A percentile compares a stretch with the other conserved stretches of the same genome.
phyloP scores from a whole-genome alignment of 108 stramenopile genomes.

The Ochromonas danica region DNA sequence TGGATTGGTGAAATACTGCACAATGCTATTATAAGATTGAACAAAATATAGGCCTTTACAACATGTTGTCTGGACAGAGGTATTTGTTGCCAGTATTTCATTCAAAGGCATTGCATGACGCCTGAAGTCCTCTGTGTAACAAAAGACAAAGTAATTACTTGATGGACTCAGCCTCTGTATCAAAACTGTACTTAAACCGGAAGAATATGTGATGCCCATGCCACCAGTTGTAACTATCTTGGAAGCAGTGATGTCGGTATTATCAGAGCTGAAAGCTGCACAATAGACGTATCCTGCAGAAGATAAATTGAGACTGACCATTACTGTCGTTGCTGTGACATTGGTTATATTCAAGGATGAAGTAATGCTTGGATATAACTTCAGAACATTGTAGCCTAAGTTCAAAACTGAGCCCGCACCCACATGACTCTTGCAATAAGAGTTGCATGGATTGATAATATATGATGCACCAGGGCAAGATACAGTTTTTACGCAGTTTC shows the following conservation, averaged over 20 bases:
- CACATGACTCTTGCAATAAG: neutral
- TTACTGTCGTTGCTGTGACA: neutral
- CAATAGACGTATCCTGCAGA: neutral
- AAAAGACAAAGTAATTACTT: neutral
- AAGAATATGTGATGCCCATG: no score
- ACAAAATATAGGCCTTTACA: neutral
- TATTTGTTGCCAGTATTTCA: neutral
- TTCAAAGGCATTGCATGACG: constrained; percentile 4
- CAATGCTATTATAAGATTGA: neutral
- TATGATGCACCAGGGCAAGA: neutral
- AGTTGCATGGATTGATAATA: constrained; percentile 6
- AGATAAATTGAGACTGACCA: neutral
- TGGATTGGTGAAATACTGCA: neutral
- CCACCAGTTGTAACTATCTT: neutral
- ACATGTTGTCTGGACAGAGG: neutral
- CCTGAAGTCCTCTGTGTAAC: neutral
- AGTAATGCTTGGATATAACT: neutral
- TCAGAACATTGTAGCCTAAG: neutral
- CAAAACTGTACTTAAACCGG: neutral
- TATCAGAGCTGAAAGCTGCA: neutral
- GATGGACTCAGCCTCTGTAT: neutral
- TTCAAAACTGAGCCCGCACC: neutral
- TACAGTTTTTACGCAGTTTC: neutral
- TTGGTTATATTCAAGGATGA: neutral
- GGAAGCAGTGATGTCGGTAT: neutral